Evolutionary conservation across 2,329 filamentous ascomycete species (phyloP), one percentile per base, ranked within the genome.

Genomic region (Microcyclosporella mali): DNA sequence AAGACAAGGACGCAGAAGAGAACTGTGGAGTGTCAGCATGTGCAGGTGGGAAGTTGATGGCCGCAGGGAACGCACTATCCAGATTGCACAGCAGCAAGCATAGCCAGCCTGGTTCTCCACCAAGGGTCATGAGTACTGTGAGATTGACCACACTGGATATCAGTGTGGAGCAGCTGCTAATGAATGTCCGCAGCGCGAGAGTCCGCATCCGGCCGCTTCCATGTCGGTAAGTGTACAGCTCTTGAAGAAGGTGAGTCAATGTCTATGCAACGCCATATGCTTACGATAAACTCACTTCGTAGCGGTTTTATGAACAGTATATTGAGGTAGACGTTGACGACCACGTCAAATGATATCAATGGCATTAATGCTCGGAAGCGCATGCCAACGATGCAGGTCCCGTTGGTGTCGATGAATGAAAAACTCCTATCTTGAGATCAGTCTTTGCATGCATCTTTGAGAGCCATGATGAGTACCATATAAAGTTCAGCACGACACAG

Each of bases 71-170:
- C 47, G 30, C 32, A 49, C 47, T 45, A 27, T 50, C 43, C 21
- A 38, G 33, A 15, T 50, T 50, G 35, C 47, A 46, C 14, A 46
- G 34, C 43, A 50, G 38, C 7, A 50, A 35, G 21, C 47, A 50
- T 19, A 50, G 34, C 47, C 47, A 50, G 15, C 40, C 40, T 10
- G 41, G 40, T 29, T 50, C 47, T 12, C 43, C 47, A 1, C 38
- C 41, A 8, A 46, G 34, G 9, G 34, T 31, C 40, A 46, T 45
- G 12, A 50, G 35, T 11, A 50, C 40, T 27, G 41, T 41, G 10
- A 50, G 37, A n/a, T 46, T 50, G 12, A 46, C 43, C 3, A 50
- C 47, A 17, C 43, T 50, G 7, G 40, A 44, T 4, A 39, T 17
- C 8, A 50, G 31, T 29, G 47, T 50, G 4, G 43, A 37, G 33